Evolutionary conservation across 345 rosid genomes (phyloP).

Genomic region (Heritiera littoralis): DNA sequence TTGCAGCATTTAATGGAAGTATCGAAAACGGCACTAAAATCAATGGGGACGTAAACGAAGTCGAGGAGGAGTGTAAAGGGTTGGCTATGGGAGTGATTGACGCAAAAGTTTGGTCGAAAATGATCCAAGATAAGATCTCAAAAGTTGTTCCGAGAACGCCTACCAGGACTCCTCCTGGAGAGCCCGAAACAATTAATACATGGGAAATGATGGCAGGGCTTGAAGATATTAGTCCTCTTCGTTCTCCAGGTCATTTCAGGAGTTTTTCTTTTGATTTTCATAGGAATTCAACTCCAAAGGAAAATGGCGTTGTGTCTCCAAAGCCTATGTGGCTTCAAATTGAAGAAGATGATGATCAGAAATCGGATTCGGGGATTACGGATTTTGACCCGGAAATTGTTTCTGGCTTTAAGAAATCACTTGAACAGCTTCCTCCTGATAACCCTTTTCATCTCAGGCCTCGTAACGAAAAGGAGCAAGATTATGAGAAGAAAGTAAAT

Average conservation of each 20-base stretch:
- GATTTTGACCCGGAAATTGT: constrained; percentile 70
- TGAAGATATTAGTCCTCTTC: constrained; percentile 58
- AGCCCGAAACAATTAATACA: constrained; percentile 88
- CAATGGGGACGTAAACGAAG: constrained; percentile 21
- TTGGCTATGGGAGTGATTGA: constrained; percentile 60
- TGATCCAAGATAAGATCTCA: constrained; percentile 76
- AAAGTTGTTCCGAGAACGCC: constrained; percentile 72
- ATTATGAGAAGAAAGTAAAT: constrained; percentile 14
- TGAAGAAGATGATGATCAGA: constrained; percentile 41
- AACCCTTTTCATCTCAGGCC: constrained; percentile 56
- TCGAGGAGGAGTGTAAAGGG: constrained; percentile 25
- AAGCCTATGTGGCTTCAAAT: constrained; percentile 56
- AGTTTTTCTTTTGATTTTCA: constrained; percentile 75
- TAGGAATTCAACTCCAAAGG: constrained; percentile 30
- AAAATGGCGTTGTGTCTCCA: constrained; percentile 30
- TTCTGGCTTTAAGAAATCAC: constrained; percentile 58
- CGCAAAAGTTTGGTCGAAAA: constrained; percentile 86
- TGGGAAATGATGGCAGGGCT: constrained; percentile 98
- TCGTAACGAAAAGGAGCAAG: constrained; percentile 22
- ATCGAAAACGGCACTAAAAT: constrained; percentile 22
- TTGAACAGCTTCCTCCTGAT: constrained; percentile 53
- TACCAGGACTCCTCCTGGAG: constrained; percentile 77
- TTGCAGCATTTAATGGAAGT: constrained; percentile 19
- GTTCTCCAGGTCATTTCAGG: constrained; percentile 46
- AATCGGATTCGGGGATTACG: constrained; percentile 23